Evolutionary conservation across 345 rosid species (phyloP), one percentile per base, ranked within the genome.

Genomic region (Hypericum perforatum): DNA sequence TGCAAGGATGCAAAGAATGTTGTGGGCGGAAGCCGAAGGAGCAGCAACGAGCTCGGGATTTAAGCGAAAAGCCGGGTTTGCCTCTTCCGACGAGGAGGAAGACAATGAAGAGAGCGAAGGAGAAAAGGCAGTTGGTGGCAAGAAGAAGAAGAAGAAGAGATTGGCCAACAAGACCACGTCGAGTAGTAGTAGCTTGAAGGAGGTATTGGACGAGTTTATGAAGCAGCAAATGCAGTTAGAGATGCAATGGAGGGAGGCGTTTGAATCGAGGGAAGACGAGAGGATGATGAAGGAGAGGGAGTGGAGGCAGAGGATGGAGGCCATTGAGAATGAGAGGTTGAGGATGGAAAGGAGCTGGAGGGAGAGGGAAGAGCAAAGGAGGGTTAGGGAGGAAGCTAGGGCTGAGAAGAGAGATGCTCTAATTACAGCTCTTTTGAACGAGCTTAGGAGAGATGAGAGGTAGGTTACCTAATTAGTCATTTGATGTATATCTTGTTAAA

Each of bases 331-430:
- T 52, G 82, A 78, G 67, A 70, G 82, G 53, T 49, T 81, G 60
- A 51, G 63, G 66, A 64, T 48, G 6, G 78, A 78, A 58, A 69
- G 57, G 70, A 74, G 70, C 14, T 74, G 80, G 82, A 68, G 72
- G 68, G 84, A 81, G 65, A 76, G 61, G 44, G 84, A 76, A 51
- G 84, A 78, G 52, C 78, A 78, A 59, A 65, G 75, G 63, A 76
- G 77, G 66, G 38, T 50, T 2, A 65, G 77, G 53, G 88, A 74
- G 62, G 80, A 78, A 45, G 61, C 61, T 59, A 73, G 82, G 44
- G 82, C 80, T 22, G 75, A 81, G 68, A 63, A 70, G 45, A 76
- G 82, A 53, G 84, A 81, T 67, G 73, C 70, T 37, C 50, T 76
- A 41, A 48, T 81, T 50, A 76, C 80, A 6, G 62, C 75, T 39